phyloP scores from a whole-genome alignment of 2,329 filamentous ascomycete species.

The Paecilomyces formosus region DNA sequence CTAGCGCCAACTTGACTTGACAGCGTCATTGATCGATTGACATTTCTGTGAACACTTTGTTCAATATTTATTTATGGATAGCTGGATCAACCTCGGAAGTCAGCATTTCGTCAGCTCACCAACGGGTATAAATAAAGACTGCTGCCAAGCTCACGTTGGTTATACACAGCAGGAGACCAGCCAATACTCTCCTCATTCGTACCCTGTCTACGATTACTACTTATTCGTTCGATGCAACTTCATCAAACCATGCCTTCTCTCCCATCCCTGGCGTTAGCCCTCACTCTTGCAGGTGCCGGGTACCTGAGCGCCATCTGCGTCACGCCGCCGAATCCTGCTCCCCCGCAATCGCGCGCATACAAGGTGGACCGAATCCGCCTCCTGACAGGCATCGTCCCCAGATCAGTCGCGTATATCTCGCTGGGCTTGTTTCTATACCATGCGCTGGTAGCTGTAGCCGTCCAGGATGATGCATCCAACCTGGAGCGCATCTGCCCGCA shows the following conservation, averaged over 20 bases:
- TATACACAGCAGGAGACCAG: not conserved
- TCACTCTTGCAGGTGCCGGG: conserved; percentile 10
- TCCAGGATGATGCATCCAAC: not conserved
- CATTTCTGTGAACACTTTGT: too few relatives aligned
- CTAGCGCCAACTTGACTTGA: too few relatives aligned
- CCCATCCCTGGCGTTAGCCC: conserved; percentile 5
- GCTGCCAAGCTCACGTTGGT: not conserved
- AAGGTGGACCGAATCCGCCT: conserved; percentile 12
- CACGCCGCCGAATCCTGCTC: conserved; percentile 15
- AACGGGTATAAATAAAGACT: too few relatives aligned
- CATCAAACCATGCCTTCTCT: conserved; percentile 9
- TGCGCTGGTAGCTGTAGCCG: conserved; percentile 7
- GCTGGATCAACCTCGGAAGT: too few relatives aligned
- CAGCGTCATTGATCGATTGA: too few relatives aligned
- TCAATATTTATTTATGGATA: too few relatives aligned
- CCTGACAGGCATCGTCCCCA: conserved; percentile 6
- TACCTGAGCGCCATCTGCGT: conserved; percentile 11
- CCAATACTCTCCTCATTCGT: not conserved
- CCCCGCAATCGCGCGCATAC: conserved; percentile 2
- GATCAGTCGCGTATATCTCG: conserved; percentile 3
- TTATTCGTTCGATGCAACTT: not conserved
- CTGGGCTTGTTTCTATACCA: conserved; percentile 12
- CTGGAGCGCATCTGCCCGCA: conserved; percentile 12
- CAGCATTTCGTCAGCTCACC: too few relatives aligned
- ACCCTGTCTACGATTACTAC: too few relatives aligned